These are phyloP conservation scores for Nematodospora anomalae DNA, from an alignment of 1,139 yeast species.

Conservation along the genomic window DNA sequence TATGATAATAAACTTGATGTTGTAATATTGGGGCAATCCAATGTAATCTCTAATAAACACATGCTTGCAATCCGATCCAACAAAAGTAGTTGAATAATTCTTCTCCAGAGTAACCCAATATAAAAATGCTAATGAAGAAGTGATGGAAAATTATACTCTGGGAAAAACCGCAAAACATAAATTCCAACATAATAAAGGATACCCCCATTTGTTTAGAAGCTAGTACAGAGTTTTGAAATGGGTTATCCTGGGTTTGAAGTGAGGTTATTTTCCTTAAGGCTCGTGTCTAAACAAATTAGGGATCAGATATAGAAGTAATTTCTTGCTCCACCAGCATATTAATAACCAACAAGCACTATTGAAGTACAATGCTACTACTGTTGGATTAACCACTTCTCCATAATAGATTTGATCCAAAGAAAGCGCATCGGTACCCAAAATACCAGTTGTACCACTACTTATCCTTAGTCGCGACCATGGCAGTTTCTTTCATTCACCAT, in stretches of 20 bases:
- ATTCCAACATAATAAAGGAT: conserved; percentile 34
- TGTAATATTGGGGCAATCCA: conserved; percentile 50
- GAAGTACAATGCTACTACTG: conserved; percentile 38
- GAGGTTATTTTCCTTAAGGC: conserved; percentile 49
- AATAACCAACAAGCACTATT: conserved; percentile 48
- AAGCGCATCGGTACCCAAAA: conserved; percentile 41
- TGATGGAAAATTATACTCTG: conserved; percentile 45
- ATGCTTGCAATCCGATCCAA: conserved; percentile 52
- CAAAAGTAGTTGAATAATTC: conserved; percentile 33
- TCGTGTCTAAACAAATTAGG: conserved; percentile 47
- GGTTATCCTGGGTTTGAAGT: conserved; percentile 33
- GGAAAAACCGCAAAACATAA: conserved; percentile 44
- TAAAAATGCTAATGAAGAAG: conserved; percentile 41
- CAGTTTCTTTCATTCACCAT: conserved; percentile 49
- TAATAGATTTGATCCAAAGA: conserved; percentile 45
- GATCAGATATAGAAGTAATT: conserved; percentile 38
- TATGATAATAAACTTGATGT: conserved; percentile 43
- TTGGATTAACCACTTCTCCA: conserved; percentile 29
- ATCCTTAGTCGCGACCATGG: conserved; percentile 46
- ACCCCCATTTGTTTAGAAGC: conserved; percentile 35
- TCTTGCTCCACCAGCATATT: conserved; percentile 46
- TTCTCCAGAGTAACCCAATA: conserved; percentile 46
- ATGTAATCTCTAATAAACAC: conserved; percentile 42
- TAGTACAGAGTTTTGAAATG: conserved; percentile 19
- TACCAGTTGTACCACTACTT: conserved; percentile 49